Conservation (phyloP, 2,329 filamentous ascomycete genomes). For the Sporothrix variecibatus region DNA sequence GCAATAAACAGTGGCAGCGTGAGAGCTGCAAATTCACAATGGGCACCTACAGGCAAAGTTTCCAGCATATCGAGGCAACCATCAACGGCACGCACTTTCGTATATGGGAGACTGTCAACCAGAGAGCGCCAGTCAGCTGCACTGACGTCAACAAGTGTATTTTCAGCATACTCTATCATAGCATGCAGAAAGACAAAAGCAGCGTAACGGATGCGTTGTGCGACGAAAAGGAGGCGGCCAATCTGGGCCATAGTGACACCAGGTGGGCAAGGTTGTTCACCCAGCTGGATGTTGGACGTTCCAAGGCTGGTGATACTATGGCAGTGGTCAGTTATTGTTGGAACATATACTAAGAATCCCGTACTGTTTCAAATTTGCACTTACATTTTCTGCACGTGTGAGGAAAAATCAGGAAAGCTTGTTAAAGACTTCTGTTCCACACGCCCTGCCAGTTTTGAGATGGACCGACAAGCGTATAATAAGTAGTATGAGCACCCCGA, state of each 20-base stretch:
- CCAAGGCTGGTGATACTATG: not conserved
- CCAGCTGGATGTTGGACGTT: not conserved
- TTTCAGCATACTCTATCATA: not conserved
- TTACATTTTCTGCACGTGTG: not conserved
- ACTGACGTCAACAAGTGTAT: not conserved
- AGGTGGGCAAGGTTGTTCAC: not conserved
- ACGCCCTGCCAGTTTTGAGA: not conserved
- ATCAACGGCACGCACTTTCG: not conserved
- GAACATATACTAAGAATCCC: too few species aligned
- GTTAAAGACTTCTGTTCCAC: not conserved
- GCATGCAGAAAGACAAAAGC: not conserved
- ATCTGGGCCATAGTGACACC: constrained; percentile 1
- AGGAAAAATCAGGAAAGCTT: not conserved
- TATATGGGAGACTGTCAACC: not conserved
- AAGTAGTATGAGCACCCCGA: not conserved
- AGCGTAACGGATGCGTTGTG: not conserved
- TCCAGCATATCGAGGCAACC: constrained; percentile 1
- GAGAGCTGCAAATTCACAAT: not conserved
- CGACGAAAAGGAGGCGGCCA: not conserved
- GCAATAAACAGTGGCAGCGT: not conserved
- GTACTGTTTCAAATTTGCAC: not conserved
- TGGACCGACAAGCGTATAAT: not conserved
- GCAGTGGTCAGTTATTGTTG: not conserved
- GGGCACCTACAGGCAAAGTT: not conserved
- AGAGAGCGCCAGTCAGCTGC: not conserved